Conservation (phyloP, 208 protist genomes). For the Strigomonas culicis region DNA sequence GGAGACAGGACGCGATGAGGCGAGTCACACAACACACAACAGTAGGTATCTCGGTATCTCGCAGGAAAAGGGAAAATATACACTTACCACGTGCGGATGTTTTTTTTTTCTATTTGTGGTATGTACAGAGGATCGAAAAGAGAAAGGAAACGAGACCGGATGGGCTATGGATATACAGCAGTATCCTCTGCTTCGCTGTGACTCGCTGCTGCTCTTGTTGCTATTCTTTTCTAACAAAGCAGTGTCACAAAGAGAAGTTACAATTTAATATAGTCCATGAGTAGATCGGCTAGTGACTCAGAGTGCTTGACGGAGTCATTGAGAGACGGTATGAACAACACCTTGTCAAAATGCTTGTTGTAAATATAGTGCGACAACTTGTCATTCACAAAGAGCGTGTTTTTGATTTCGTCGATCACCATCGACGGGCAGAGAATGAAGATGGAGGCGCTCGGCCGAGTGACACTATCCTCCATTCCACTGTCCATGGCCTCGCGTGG, state of each 20-base stretch:
- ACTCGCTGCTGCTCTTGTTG: no score
- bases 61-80: no score
- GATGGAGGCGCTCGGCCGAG: no score
- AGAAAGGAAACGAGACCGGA: slow-evolving; percentile 7
- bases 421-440: slow-evolving; percentile 31
- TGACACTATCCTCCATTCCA: no score
- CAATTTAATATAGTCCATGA: slow-evolving; percentile 3
- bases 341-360: slow-evolving; percentile 17
- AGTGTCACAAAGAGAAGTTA: background rate
- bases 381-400: slow-evolving; percentile 15
- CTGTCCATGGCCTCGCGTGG: no score
- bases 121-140: background rate
- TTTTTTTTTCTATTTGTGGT: background rate
- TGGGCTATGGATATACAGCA: no score
- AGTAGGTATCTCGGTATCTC: no score
- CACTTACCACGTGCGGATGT: no score
- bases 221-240: slow-evolving; percentile 6
- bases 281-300: slow-evolving; percentile 14
- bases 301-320: slow-evolving; percentile 18
- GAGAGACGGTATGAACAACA: slow-evolving; percentile 29
- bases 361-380: slow-evolving; percentile 4
- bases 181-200: no score
- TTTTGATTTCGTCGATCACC: slow-evolving; percentile 24
- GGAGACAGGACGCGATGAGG: no score
- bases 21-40: no score